phyloP scores from a whole-genome alignment of 169 alveolate genomes.

The Cryptosporidium parvum region DNA sequence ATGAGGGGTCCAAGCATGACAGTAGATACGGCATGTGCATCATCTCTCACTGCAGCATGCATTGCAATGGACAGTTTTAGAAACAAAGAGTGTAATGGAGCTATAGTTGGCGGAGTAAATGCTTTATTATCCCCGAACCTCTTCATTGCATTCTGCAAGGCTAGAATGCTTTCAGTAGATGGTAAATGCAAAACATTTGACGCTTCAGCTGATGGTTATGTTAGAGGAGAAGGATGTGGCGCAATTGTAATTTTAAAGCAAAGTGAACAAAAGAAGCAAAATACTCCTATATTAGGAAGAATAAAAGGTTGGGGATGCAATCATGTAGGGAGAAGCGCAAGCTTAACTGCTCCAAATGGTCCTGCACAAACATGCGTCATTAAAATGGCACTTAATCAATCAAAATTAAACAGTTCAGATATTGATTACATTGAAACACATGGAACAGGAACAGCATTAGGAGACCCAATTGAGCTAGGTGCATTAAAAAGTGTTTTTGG shows the following conservation, averaged over 20 bases:
- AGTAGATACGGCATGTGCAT: constrained; percentile 86
- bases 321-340: constrained; percentile 84
- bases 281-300: constrained; percentile 78
- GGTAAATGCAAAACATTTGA: constrained; percentile 85
- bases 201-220: constrained; percentile 85
- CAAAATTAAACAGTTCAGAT: constrained; percentile 75
- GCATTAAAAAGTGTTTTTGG: constrained; percentile 80
- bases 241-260: constrained; percentile 78
- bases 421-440: constrained; percentile 82
- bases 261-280: constrained; percentile 75
- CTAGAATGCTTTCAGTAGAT: constrained; percentile 84
- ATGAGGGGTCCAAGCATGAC: constrained; percentile 84
- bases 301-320: constrained; percentile 77
- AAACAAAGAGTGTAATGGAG: constrained; percentile 80
- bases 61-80: constrained; percentile 80
- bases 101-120: constrained; percentile 84
- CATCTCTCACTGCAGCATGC: constrained; percentile 85
- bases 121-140: constrained; percentile 84
- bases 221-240: constrained; percentile 85
- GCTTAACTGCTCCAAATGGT: constrained; percentile 85
- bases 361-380: constrained; percentile 83
- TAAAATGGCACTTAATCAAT: constrained; percentile 79
- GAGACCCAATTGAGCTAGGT: constrained; percentile 84
- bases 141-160: constrained; percentile 85
- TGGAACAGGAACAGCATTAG: constrained; percentile 85